These are phyloP conservation scores for Candida hungchunana DNA, from an alignment of 805 yeast genomes.

Conservation along the genomic window DNA sequence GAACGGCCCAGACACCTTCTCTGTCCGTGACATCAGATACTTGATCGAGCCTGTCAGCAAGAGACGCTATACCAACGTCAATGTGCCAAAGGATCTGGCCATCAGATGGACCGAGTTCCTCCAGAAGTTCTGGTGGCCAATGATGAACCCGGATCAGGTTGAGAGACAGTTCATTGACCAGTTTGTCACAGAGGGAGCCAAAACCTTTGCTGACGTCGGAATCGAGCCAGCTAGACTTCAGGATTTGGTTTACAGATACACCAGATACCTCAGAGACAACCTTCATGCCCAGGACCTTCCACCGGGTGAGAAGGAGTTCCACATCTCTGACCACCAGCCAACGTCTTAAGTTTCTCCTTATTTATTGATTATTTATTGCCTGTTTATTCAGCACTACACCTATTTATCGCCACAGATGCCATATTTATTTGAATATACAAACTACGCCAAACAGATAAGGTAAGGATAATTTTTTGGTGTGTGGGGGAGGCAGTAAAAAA, in stretches of 20 bases:
- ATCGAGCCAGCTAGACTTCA: conserved; percentile 52
- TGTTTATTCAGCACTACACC: conserved; percentile 3
- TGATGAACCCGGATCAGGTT: conserved; percentile 64
- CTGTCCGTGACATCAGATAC: conserved; percentile 61
- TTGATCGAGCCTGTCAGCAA: conserved; percentile 61
- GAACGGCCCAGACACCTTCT: conserved; percentile 63
- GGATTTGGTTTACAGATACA: conserved; percentile 44
- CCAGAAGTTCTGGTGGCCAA: conserved; percentile 41
- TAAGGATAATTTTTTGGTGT: no score
- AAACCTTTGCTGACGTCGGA: conserved; percentile 67
- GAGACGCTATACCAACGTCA: conserved; percentile 34
- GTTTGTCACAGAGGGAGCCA: conserved; percentile 51
- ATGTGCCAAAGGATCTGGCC: conserved; percentile 37
- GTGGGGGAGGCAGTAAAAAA: no score
- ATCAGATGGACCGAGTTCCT: conserved; percentile 31
- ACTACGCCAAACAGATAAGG: no score
- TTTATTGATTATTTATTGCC: background rate
- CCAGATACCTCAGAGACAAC: conserved; percentile 31
- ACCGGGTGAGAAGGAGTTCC: conserved; percentile 33
- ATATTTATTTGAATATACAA: conserved; percentile 2
- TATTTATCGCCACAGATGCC: conserved; percentile 4
- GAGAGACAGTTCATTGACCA: conserved; percentile 73
- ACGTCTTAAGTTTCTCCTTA: background rate
- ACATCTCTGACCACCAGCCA: conserved; percentile 7
- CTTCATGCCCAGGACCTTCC: conserved; percentile 38